Base-by-base conservation (phyloP, 2,329 filamentous ascomycete genomes). In the Penicillium sclerotiorum region DNA sequence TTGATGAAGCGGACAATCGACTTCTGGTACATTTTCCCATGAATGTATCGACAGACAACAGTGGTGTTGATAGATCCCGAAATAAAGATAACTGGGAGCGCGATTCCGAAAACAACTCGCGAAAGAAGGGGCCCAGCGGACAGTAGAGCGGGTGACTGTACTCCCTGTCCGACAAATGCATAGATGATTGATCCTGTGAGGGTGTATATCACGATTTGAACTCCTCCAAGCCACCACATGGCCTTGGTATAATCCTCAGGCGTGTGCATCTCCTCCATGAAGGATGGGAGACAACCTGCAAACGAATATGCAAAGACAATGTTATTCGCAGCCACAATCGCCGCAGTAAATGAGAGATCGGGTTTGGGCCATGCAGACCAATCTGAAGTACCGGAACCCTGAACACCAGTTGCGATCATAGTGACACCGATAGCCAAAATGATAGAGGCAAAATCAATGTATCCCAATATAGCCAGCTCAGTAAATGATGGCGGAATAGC, bases 401-500 rank as follows among this genome's bases (percentile, higher is more conserved):
- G 54, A 13, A 69, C 54, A 3, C 65, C 65, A 7, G 66, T 66
- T 1, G 58, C 66, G 41, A 69, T 59, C 51, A 70, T 66, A 5
- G 64, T 67, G 35, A 68, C 59, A 2, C 63, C 56, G 18, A 70
- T 69, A 2, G 53, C 53, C 9, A 56, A 20, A 56, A 68, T 50
- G 21, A 70, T 68, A 5, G 65, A 68, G 12, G 47, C 62, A 42
- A 70, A 69, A 43, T 56, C 53, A 8, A 56, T 47, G 12, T 56
- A 56, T 9, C 53, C 53, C 17, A 56, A 18, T 11, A 56, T 49
- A 1, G 53, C 53, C 17, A 56, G 38, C 12, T 56, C 53, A 3
- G 64, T 55, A 52, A 69, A 69, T 9, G 61, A 61, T 1, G 66
- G 66, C 7, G 66, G 66, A 20, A 68, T 56, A 8, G 66, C 64